Evolutionary conservation across 1,284 basidiomycete genomes (phyloP), one percentile per base, ranked within the genome.

Genomic region (Coriolopsis trogii): DNA sequence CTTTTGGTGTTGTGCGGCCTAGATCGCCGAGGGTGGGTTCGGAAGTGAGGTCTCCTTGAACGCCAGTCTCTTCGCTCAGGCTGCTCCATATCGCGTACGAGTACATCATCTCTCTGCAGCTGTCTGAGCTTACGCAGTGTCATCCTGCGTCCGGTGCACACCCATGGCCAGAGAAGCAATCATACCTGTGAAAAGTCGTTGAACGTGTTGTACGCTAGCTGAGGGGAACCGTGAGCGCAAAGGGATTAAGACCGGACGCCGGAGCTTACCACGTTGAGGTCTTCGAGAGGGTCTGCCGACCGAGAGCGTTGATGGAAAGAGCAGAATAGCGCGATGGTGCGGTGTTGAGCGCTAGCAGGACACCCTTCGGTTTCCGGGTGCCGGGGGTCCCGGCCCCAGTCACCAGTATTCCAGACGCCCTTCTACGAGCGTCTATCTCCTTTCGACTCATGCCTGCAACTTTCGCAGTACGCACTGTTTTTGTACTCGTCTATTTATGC

Each of bases 91-190:
- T 78, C 1, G 82, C 90, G 63, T 87, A 93, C 1, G 89, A 92
- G 68, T 94, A 95, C 78, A 91, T 93, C 92, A 95, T 94, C 68
- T 95, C 91, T 44, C 78, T 73, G 58, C n/a, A n/a, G n/a, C n/a
- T n/a, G n/a, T n/a, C 84, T 87, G 20, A 94, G 74, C n/a, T n/a
- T 74, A 94, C 93, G 13, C 86, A 82, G 78, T 87, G 54, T 23
- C 33, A 20, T 33, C 15, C n/a, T 44, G 13, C 24, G 23, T 3
- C 20, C 1, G 34, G 23, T 5, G 37, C 20, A 8, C 4, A 10
- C 7, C 6, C 15, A 15, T 12, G 21, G 8, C 10, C 3, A 21
- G 16, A 30, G 2, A 25, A 13, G 20, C 18, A n/a, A 6, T 2
- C 4, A n/a, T n/a, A 80, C 83, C 73, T 87, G 83, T 73, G 85